These are phyloP conservation scores for Helicostylum pulchrum DNA, from an alignment of 192 early-diverging fungal genomes.

Conservation along the genomic window DNA sequence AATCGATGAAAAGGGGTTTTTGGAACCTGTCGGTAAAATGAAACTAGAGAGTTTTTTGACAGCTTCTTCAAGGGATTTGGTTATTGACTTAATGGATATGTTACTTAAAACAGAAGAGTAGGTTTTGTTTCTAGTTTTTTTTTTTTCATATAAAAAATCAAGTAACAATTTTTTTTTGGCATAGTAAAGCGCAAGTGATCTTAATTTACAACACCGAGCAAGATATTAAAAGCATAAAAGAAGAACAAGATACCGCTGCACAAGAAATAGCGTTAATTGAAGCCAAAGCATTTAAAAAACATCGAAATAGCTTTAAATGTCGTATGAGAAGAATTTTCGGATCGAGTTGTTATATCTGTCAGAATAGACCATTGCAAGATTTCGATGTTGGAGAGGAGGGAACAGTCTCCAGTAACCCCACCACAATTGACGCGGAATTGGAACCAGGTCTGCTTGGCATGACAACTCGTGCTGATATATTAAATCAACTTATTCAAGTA, in stretches of 20 bases:
- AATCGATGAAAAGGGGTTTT: not conserved
- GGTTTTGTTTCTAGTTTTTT: not conserved
- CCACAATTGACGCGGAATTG: not conserved
- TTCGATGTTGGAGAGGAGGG: not conserved
- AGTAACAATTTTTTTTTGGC: not conserved
- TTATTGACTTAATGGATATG: not conserved
- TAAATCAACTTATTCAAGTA: not conserved
- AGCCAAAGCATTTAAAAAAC: not conserved
- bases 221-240: not conserved
- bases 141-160: not conserved
- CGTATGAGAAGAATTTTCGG: not conserved
- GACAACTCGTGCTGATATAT: not conserved
- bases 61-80: conserved; percentile 7
- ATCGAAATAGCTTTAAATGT: not conserved
- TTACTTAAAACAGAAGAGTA: not conserved
- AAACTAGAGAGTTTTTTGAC: not conserved
- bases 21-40: conserved; percentile 1
- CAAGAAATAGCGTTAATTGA: not conserved
- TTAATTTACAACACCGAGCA: conserved; percentile 4
- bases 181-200: not conserved
- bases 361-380: not conserved
- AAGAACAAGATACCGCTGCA: not conserved
- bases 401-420: not conserved
- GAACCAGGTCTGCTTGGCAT: conserved; percentile 3
- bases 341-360: not conserved